phyloP scores from a whole-genome alignment of 2,329 filamentous ascomycete genomes.

The Phaeophleospora eucalypticola region DNA sequence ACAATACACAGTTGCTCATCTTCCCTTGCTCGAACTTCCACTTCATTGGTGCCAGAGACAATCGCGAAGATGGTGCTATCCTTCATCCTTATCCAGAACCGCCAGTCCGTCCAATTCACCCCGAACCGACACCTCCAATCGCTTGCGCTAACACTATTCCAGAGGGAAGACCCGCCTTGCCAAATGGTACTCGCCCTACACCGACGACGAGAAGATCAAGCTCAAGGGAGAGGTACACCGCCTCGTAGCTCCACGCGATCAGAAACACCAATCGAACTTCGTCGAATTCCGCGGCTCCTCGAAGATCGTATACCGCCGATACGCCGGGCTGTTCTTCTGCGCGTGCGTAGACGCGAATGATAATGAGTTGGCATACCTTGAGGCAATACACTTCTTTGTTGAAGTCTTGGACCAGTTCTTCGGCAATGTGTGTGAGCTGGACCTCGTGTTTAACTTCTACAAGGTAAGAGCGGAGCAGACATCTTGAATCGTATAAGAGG shows the following conservation, averaged over 20 bases:
- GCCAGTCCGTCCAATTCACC: conserved; percentile 56
- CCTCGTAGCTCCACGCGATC: conserved; percentile 92
- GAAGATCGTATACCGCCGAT: conserved; percentile 95
- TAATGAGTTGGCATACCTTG: conserved; percentile 93
- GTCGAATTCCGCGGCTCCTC: conserved; percentile 85
- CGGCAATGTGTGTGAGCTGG: conserved; percentile 96
- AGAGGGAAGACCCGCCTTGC: conserved; percentile 97
- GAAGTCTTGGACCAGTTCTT: conserved; percentile 98
- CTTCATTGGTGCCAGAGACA: too few relatives aligned
- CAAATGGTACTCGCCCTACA: conserved; percentile 99
- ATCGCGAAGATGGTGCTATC: conserved; percentile 61
- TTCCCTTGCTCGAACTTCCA: too few relatives aligned
- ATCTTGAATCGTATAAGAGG: neutral
- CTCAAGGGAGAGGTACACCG: conserved; percentile 99
- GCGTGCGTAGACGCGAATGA: conserved; percentile 98
- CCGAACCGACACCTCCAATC: conserved; percentile 1
- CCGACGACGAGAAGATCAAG: conserved; percentile 98
- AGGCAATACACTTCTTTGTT: conserved; percentile 99
- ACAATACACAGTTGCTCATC: too few relatives aligned
- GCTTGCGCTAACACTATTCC: conserved; percentile 21
- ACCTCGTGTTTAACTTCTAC: conserved; percentile 73
- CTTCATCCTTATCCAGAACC: conserved; percentile 85
- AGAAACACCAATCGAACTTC: conserved; percentile 99
- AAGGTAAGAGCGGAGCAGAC: conserved; percentile 47
- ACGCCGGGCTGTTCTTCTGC: conserved; percentile 98